Percentiles rank a stretch among this genome's conserved stretches.
phyloP scores from a whole-genome alignment of 805 yeast genomes.

The Yarrowia sp. region DNA sequence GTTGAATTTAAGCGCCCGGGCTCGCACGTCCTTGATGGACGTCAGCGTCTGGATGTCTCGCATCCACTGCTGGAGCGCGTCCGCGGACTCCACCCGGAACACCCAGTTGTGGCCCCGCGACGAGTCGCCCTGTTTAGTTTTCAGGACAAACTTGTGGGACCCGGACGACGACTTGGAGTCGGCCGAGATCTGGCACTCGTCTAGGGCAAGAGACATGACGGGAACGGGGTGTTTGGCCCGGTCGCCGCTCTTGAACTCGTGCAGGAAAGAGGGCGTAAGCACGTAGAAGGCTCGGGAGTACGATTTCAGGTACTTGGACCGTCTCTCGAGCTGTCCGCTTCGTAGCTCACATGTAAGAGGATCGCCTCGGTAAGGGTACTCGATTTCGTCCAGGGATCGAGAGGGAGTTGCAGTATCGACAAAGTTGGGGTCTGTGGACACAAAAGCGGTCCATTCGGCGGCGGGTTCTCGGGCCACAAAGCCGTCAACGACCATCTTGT shows the following conservation, averaged over 20 bases:
- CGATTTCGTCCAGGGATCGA: constrained; percentile 66
- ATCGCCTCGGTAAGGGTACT: constrained; percentile 72
- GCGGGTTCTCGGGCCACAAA: constrained; percentile 78
- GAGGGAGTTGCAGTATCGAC: constrained; percentile 67
- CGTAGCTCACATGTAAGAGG: constrained; percentile 72
- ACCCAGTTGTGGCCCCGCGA: constrained; percentile 87
- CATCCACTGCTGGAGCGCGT: constrained; percentile 83
- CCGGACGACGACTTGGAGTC: constrained; percentile 69
- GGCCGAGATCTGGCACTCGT: constrained; percentile 81
- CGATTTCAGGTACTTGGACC: constrained; percentile 90
- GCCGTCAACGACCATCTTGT: constrained; percentile 75
- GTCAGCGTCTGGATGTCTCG: constrained; percentile 76
- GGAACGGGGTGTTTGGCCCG: constrained; percentile 82
- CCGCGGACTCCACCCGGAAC: constrained; percentile 87
- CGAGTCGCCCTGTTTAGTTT: constrained; percentile 72
- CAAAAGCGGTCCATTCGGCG: constrained; percentile 88
- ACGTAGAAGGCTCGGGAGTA: constrained; percentile 92
- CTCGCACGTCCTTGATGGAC: constrained; percentile 62
- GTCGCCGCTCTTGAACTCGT: constrained; percentile 86
- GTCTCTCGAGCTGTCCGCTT: constrained; percentile 83
- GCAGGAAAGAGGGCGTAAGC: constrained; percentile 83
- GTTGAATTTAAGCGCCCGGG: constrained; percentile 42
- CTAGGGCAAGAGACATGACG: constrained; percentile 79
- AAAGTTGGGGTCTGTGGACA: constrained; percentile 73
- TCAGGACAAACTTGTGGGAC: constrained; percentile 72